Percentiles rank a stretch among this genome's conserved stretches.
Evolutionary conservation across 305 asterid species (phyloP).

Genomic region (Rubia tinctorum): DNA sequence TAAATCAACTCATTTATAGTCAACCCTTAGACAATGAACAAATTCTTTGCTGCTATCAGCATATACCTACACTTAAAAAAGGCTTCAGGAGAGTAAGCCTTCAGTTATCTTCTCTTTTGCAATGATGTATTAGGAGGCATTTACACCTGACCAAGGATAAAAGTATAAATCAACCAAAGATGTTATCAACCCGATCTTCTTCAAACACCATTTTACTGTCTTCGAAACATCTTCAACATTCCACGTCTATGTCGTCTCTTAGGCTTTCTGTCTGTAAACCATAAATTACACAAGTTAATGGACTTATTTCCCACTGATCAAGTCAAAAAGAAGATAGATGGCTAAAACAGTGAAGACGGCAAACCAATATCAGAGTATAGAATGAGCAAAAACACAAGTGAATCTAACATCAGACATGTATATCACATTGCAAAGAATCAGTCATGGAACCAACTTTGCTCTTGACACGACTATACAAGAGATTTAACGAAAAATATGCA

Average conservation of each 20-base stretch:
- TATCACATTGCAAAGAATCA: neutral
- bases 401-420: neutral
- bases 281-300: constrained; percentile 6
- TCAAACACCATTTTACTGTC: constrained; percentile 25
- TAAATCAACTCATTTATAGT: neutral
- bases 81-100: neutral
- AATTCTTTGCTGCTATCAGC: neutral
- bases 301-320: neutral
- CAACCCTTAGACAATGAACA: neutral
- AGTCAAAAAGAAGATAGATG: neutral
- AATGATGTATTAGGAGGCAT: neutral
- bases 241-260: constrained; percentile 46
- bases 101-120: neutral
- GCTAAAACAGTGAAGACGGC: neutral
- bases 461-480: neutral
- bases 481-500: neutral
- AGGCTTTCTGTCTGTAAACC: constrained; percentile 45
- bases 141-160: neutral
- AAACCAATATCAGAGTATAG: neutral
- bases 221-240: constrained; percentile 40
- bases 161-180: constrained; percentile 5
- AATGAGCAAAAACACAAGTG: neutral
- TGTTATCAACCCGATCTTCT: constrained; percentile 15
- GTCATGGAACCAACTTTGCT: neutral
- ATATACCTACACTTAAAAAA: neutral